Evolutionary conservation across 768 basidiomycete genomes (phyloP).

Genomic region (Trametes maxima): DNA sequence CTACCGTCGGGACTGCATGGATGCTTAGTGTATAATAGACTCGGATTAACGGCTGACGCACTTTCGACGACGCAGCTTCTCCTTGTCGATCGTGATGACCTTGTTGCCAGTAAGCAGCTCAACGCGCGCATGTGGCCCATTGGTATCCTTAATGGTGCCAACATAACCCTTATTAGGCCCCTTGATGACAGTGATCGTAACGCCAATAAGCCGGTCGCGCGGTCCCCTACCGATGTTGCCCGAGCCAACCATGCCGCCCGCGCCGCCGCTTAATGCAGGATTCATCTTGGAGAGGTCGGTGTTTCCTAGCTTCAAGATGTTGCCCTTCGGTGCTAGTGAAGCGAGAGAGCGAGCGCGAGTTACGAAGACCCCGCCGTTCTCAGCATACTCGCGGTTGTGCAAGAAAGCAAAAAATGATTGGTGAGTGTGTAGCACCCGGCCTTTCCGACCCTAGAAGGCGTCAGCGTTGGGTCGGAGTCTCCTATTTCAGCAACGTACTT

Average conservation of each 20-base stretch:
- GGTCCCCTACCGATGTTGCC: constrained; percentile 79
- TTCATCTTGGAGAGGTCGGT: constrained; percentile 92
- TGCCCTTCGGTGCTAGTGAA: constrained; percentile 86
- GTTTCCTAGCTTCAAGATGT: constrained; percentile 58
- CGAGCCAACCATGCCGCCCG: constrained; percentile 81
- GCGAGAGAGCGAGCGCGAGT: constrained; percentile 81
- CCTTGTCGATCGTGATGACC: constrained; percentile 83
- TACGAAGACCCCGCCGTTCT: constrained; percentile 95
- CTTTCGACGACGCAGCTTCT: constrained; percentile 73
- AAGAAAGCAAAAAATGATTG: constrained; percentile 94
- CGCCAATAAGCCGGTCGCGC: constrained; percentile 81
- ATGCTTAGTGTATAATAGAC: not conserved
- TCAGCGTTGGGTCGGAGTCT: not conserved
- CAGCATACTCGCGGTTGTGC: constrained; percentile 85
- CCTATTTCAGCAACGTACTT: constrained; percentile 52
- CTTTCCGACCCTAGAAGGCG: constrained; percentile 73
- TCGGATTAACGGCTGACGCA: constrained; percentile 51
- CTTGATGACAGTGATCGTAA: constrained; percentile 76
- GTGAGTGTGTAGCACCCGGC: constrained; percentile 89
- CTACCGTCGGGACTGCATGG: constrained; percentile 39
- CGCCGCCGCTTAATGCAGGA: constrained; percentile 64
- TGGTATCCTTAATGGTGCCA: constrained; percentile 94
- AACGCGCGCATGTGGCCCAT: constrained; percentile 82
- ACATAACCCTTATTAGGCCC: constrained; percentile 90
- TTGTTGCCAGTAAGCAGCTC: constrained; percentile 91